phyloP scores from a whole-genome alignment of 1,284 basidiomycete genomes.

The Vanrija sp. region DNA sequence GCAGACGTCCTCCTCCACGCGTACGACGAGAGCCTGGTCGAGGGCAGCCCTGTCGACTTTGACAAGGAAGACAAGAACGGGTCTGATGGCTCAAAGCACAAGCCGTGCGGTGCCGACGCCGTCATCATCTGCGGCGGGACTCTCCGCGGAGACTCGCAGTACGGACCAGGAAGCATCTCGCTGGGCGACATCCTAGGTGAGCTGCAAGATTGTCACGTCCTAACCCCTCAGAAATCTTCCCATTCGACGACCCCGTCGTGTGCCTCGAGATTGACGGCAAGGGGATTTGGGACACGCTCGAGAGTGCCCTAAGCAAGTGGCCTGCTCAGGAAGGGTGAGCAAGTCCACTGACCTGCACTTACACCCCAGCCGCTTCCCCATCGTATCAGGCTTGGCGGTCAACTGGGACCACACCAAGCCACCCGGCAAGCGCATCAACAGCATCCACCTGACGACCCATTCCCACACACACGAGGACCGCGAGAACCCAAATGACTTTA shows the following conservation, averaged over 20 bases:
- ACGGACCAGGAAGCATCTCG: conserved; percentile 73
- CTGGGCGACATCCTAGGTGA: conserved; percentile 61
- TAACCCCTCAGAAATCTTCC: conserved; percentile 64
- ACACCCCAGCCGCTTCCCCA: conserved; percentile 70
- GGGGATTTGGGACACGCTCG: conserved; percentile 75
- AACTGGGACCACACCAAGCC: conserved; percentile 73
- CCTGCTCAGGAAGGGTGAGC: conserved; percentile 83
- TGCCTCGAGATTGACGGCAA: conserved; percentile 74
- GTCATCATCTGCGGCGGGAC: conserved; percentile 83
- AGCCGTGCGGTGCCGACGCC: conserved; percentile 59
- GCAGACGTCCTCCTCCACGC: conserved; percentile 80
- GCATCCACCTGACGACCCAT: conserved; percentile 59
- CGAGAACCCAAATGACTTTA: conserved; percentile 33
- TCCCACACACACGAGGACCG: conserved; percentile 29
- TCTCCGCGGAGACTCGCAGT: conserved; percentile 76
- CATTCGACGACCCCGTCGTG: conserved; percentile 81
- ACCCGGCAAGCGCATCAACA: conserved; percentile 66
- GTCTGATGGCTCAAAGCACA: background rate
- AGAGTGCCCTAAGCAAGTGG: conserved; percentile 70
- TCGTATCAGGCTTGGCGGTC: conserved; percentile 79
- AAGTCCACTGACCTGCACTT: background rate
- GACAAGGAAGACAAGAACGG: conserved; percentile 13
- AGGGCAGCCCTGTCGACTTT: conserved; percentile 20
- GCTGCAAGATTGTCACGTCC: background rate
- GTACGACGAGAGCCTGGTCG: conserved; percentile 69